Evolutionary conservation across 1,284 basidiomycete genomes (phyloP), one percentile per base, ranked within the genome.

Genomic region (Puccinia hordei): DNA sequence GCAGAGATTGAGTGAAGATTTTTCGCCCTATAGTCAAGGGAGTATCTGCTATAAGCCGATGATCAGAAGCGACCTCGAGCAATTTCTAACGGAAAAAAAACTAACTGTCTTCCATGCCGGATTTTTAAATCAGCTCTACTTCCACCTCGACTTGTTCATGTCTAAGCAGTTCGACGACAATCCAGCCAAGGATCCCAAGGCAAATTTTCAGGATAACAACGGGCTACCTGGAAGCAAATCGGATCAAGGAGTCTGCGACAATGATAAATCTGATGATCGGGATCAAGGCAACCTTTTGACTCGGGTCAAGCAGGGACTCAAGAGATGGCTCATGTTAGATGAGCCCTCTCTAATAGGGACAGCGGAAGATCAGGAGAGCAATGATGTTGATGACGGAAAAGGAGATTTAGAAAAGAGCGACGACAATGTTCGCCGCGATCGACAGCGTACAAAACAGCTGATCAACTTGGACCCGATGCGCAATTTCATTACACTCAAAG

Each of bases 41-140:
- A 92, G 91, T 1, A 91, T 94, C 82, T 92, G 92, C 8, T 94
- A 93, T 84, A 88, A 87, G 0, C 92, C 92, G 2, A 86, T 93
- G 55, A 88, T 91, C n/a, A 88, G 92, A 8, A 83, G 89, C 0
- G 89, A 87, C 0, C 85, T 93, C 65, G 91, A 92, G 84, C 84
- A 85, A 1, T 93, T 92, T 83, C 87, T 93, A 9, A 85, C 85
- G 0, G 90, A 91, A 8, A 51, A 49, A n/a, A 53, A 53, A 0
- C 24, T 71, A 53, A 6, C 33, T 10, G 90, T 90, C 82, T 90
- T 93, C 83, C 88, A 91, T 83, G 85, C 89, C 1, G 92, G 92
- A 0, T 88, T 92, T 81, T 84, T 93, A 81, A 93, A 93, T 86
- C 91, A 90, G 84, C 85, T 92, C 44, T 92, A 93, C 85, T 87